Evolutionary conservation across 805 yeast species (phyloP), one percentile per base, ranked within the genome.

Genomic region (Barnettozyma siamensis): DNA sequence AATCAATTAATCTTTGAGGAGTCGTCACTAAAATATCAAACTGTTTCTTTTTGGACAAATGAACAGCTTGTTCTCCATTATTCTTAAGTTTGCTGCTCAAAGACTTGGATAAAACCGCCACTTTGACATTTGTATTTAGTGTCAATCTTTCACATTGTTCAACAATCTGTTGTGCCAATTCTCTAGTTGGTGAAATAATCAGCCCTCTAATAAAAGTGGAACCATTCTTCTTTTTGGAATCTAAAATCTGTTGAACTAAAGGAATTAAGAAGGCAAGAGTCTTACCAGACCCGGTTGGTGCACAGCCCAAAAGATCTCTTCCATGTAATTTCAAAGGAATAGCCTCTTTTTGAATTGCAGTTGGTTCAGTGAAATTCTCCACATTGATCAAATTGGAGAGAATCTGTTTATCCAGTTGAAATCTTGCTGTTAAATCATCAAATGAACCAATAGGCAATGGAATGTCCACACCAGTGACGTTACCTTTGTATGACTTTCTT

Each of bases 271-370:
- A 93, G 24, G 97, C 95, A 37, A 93, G 68, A 0, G 99, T 93
- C 60, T 93, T 93, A 70, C 99, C 99, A 5, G 97, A 88, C 53
- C 99, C 99, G 1, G 99, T 93, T 35, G 98, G 98, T 0, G 98
- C 97, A 70, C 96, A 87, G 1, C 95, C 95, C 33, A 93, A 69
- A 27, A 93, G 59, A 58, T 91, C 97, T 44, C 95, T 75, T 23
- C 69, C 73, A 40, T 76, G 70, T 40, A 88, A 64, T 12, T 86
- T 64, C 9, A 78, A 67, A 2, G 99, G 97, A 32, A 93, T 80
- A 2, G 88, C 78, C 61, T 93, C 97, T 46, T 88, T 76, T 64
- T 93, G 99, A 53, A 93, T 86, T 3, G 97, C 81, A 0, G 99
- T 91, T 6, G 99, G 98, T 47, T 80, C 85, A 1, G 79, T 74